These are phyloP conservation scores for Phylloporus sp. DNA, from an alignment of 768 basidiomycete species.

Conservation along the genomic window DNA sequence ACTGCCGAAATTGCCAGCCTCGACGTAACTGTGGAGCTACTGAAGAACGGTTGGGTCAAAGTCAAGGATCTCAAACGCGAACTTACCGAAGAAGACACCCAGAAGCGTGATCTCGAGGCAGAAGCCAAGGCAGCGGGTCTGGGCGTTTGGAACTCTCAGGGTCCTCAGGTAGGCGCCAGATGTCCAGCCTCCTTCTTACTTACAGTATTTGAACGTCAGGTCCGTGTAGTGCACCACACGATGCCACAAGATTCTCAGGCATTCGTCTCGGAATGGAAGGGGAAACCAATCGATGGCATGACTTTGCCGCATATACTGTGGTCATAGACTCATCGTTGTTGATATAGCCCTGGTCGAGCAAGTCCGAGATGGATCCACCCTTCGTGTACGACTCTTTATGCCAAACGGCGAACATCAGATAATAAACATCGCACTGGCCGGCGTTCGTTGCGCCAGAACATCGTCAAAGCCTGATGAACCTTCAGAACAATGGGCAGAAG, in stretches of 20 bases:
- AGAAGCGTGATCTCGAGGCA: slow-evolving; percentile 67
- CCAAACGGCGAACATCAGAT: slow-evolving; percentile 89
- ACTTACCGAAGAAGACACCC: slow-evolving; percentile 71
- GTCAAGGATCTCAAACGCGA: slow-evolving; percentile 86
- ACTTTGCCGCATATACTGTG: slow-evolving; percentile 1
- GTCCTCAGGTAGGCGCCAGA: slow-evolving; percentile 50
- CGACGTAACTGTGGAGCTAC: slow-evolving; percentile 72
- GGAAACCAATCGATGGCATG: slow-evolving; percentile 81
- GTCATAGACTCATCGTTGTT: slow-evolving; percentile 6
- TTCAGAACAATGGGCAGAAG: slow-evolving; percentile 85
- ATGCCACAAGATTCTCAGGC: slow-evolving; percentile 90
- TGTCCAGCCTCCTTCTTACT: not conserved
- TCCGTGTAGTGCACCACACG: slow-evolving; percentile 69
- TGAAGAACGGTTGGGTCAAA: slow-evolving; percentile 90
- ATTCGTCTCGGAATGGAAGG: slow-evolving; percentile 90
- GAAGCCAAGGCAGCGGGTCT: slow-evolving; percentile 72
- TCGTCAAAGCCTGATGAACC: slow-evolving; percentile 71
- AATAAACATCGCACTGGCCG: slow-evolving; percentile 80
- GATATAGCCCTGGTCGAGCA: slow-evolving; percentile 82
- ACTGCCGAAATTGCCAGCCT: slow-evolving; percentile 66
- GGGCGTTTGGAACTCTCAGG: slow-evolving; percentile 85
- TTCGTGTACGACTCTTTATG: slow-evolving; percentile 84
- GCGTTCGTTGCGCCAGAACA: slow-evolving; percentile 70
- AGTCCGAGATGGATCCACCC: slow-evolving; percentile 87
- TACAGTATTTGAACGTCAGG: slow-evolving; percentile 37